Evolutionary conservation across 129 eudicot species (phyloP).

Genomic region (Gnaphalium uliginosum): DNA sequence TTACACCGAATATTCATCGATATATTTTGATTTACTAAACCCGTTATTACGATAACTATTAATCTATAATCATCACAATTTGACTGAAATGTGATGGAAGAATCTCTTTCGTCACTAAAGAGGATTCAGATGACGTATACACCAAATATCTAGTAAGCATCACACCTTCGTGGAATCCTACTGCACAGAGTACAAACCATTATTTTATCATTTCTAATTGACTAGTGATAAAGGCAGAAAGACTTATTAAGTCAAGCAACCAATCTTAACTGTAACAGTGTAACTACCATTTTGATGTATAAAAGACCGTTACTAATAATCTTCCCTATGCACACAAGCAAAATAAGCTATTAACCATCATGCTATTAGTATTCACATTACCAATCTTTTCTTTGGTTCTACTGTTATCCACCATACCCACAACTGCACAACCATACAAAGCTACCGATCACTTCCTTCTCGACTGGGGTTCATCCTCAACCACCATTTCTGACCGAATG

Average conservation of each 20-base stretch:
- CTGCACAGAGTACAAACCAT: background rate
- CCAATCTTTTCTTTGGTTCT: slow-evolving; percentile 12
- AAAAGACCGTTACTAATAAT: background rate
- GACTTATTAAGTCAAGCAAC: slow-evolving; percentile 23
- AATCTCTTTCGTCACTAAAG: slow-evolving; percentile 23
- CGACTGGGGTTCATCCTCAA: slow-evolving; percentile 38
- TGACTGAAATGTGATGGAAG: background rate
- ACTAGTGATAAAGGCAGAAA: no score
- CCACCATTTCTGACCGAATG: background rate
- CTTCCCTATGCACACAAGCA: background rate
- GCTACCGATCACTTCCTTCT: slow-evolving; percentile 31
- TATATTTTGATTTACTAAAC: no score
- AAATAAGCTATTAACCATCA: slow-evolving; percentile 17
- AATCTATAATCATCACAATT: no score
- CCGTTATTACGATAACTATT: no score
- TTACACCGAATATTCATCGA: no score
- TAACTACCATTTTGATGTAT: background rate
- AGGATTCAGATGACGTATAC: slow-evolving; percentile 21
- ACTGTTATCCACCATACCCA: background rate
- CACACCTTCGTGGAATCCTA: background rate
- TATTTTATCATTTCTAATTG: no score
- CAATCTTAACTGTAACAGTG: background rate
- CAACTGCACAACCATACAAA: slow-evolving; percentile 24
- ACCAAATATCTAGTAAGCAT: background rate
- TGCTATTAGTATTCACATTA: slow-evolving; percentile 29